Conservation (phyloP, 768 basidiomycete species). For the Pleurotus tuber-regium region DNA sequence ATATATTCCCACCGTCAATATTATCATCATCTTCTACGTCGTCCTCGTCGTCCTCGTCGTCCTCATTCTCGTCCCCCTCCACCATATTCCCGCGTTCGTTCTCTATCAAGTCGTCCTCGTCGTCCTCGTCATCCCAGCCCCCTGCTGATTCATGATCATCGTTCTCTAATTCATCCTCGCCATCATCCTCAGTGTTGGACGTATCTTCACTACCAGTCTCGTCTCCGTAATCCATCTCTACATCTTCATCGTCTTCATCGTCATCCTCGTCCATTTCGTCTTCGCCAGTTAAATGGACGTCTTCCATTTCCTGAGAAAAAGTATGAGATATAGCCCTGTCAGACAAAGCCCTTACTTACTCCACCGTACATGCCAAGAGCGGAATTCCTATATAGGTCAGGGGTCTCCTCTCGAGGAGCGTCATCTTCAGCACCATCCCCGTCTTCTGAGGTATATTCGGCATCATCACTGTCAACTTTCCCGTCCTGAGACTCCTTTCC, state of each 20-base stretch:
- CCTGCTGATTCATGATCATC: constrained; percentile 55
- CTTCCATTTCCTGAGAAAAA: constrained; percentile 85
- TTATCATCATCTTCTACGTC: constrained; percentile 48
- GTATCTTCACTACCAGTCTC: constrained; percentile 82
- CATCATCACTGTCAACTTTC: constrained; percentile 41
- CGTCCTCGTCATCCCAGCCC: constrained; percentile 67
- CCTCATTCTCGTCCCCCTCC: constrained; percentile 38
- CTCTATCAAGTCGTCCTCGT: constrained; percentile 61
- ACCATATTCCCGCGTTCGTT: constrained; percentile 49
- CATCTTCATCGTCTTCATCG: constrained; percentile 80
- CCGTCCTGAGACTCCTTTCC: constrained; percentile 55
- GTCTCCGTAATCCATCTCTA: constrained; percentile 86
- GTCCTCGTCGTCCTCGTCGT: constrained; percentile 48
- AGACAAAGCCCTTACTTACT: constrained; percentile 58
- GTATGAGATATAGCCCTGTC: too few relatives aligned
- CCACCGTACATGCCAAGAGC: constrained; percentile 94
- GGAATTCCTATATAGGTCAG: constrained; percentile 94
- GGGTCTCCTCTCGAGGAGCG: constrained; percentile 71
- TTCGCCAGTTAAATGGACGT: constrained; percentile 62
- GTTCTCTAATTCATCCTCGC: constrained; percentile 62
- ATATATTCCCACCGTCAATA: constrained; percentile 52
- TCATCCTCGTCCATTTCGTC: constrained; percentile 82
- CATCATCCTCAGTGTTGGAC: constrained; percentile 69
- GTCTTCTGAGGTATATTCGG: constrained; percentile 47
- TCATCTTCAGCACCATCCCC: constrained; percentile 59